A percentile compares a stretch with the other conserved stretches of the same genome.
Conservation (phyloP, 768 basidiomycete genomes). For the Boletus speciosus region DNA sequence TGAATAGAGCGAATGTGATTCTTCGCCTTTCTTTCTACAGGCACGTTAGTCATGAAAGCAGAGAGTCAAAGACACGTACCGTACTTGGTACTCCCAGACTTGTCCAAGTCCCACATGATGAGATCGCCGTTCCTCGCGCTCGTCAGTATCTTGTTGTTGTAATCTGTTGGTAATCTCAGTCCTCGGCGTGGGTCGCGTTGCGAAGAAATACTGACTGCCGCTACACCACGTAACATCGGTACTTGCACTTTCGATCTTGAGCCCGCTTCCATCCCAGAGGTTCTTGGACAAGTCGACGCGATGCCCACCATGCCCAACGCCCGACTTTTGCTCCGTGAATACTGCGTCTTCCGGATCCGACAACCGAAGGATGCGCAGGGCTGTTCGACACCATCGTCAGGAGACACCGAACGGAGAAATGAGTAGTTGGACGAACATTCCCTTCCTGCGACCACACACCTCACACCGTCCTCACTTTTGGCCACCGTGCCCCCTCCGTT, state of each 20-base stretch:
- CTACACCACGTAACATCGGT: constrained; percentile 82
- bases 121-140: constrained; percentile 80
- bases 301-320: constrained; percentile 56
- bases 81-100: constrained; percentile 61
- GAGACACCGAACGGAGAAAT: not conserved
- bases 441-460: constrained; percentile 74
- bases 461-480: constrained; percentile 59
- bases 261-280: constrained; percentile 71
- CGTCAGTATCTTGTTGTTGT: constrained; percentile 73
- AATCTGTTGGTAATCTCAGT: constrained; percentile 41
- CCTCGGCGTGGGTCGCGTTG: not conserved
- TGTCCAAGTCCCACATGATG: constrained; percentile 79
- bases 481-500: constrained; percentile 66
- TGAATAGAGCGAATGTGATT: constrained; percentile 74
- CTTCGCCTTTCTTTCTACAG: constrained; percentile 60
- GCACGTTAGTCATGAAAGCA: constrained; percentile 11
- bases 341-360: constrained; percentile 42
- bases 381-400: constrained; percentile 33
- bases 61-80: constrained; percentile 42
- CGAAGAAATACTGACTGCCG: constrained; percentile 45
- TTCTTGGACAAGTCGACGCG: constrained; percentile 73
- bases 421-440: constrained; percentile 51
- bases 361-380: constrained; percentile 57
- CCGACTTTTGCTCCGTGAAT: constrained; percentile 47
- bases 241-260: constrained; percentile 74